A percentile compares a stretch with the other conserved stretches of the same genome.
Conservation (phyloP, 108 stramenopile genomes). For the Cylindrotheca closterium region DNA sequence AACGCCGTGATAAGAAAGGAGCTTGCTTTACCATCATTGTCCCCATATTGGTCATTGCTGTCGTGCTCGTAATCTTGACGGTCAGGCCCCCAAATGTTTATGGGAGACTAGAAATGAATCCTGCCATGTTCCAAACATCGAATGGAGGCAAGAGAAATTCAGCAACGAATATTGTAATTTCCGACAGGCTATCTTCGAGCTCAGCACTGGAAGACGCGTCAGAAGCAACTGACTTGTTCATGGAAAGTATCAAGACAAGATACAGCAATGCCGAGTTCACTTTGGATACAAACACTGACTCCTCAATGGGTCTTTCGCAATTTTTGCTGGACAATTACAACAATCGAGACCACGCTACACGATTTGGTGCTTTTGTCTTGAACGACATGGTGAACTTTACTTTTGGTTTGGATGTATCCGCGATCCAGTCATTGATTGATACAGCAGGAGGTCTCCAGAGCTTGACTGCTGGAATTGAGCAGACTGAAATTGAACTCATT, state of each 20-base stretch:
- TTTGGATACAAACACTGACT: neutral
- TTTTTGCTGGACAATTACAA: conserved; percentile 18
- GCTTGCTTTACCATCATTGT: conserved; percentile 51
- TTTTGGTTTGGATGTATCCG: conserved; percentile 1
- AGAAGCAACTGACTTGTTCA: neutral
- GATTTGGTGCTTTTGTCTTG: conserved; percentile 24
- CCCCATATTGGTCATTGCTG: conserved; percentile 48
- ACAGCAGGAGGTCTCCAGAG: too few relatives aligned
- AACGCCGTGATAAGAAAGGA: conserved; percentile 40
- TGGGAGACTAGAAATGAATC: conserved; percentile 5
- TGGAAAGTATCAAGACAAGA: neutral
- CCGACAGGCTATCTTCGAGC: neutral
- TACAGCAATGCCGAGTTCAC: neutral
- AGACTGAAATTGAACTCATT: neutral
- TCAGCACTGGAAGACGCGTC: neutral
- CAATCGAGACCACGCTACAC: conserved; percentile 9
- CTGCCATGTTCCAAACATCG: neutral
- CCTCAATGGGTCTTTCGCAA: conserved; percentile 17
- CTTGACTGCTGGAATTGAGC: too few relatives aligned
- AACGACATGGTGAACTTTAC: conserved; percentile 14
- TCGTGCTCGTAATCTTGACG: conserved; percentile 50
- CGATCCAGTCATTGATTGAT: neutral
- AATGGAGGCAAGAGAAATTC: neutral
- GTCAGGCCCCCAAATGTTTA: conserved; percentile 18
- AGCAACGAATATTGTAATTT: neutral